phyloP scores from a whole-genome alignment of 169 alveolate species.

The Eimeria falciformis region DNA sequence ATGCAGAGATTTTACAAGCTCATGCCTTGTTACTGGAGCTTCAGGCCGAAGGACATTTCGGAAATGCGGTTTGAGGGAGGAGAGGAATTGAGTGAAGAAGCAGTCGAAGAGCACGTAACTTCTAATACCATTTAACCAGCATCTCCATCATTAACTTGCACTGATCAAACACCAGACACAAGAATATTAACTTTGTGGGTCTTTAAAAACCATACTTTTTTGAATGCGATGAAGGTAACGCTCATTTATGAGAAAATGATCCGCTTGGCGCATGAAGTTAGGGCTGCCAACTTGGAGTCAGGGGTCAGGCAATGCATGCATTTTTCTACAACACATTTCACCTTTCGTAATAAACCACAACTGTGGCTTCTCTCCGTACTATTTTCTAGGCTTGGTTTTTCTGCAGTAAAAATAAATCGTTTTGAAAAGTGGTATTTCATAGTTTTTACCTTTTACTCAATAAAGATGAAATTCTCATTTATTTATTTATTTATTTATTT shows the following conservation, averaged over 20 bases:
- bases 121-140: too few species aligned
- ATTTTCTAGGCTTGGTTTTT: too few species aligned
- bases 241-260: neutral
- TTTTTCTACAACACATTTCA: too few species aligned
- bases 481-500: neutral
- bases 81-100: slow-evolving; percentile 29
- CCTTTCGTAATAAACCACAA: too few species aligned
- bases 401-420: too few species aligned
- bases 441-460: too few species aligned
- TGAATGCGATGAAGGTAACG: neutral
- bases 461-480: neutral
- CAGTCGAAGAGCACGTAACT: neutral
- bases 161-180: too few species aligned
- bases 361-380: too few species aligned
- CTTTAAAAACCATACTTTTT: too few species aligned
- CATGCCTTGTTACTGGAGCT: slow-evolving; percentile 15
- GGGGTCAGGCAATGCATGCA: neutral
- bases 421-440: too few species aligned
- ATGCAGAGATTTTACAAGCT: neutral
- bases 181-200: too few species aligned
- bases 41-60: neutral
- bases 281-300: neutral
- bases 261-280: neutral
- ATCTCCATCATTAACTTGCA: too few species aligned
- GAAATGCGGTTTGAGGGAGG: slow-evolving; percentile 13